These are phyloP conservation scores for Fusarium lateritium DNA, from an alignment of 2,329 filamentous ascomycete species.

Conservation along the genomic window DNA sequence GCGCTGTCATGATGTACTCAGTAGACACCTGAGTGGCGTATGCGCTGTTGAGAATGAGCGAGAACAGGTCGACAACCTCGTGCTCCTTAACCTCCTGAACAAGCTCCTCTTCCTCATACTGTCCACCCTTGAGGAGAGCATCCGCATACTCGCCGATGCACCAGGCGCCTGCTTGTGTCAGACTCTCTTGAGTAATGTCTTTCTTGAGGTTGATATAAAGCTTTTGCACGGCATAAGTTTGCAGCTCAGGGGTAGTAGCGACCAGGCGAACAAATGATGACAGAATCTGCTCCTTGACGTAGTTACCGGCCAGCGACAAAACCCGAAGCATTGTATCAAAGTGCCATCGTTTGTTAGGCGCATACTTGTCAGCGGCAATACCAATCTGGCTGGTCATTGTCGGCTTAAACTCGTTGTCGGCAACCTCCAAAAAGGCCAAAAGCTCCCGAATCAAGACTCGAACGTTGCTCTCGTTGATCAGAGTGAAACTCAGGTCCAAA, in stretches of 20 bases:
- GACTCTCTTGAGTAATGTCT: slow-evolving; percentile 96
- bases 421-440: slow-evolving; percentile 94
- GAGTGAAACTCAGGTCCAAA: slow-evolving; percentile 96
- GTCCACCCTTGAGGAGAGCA: slow-evolving; percentile 86
- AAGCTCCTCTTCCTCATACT: slow-evolving; percentile 94
- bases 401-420: slow-evolving; percentile 98
- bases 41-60: slow-evolving; percentile 91
- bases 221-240: slow-evolving; percentile 97
- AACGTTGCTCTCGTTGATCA: slow-evolving; percentile 98
- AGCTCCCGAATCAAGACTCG: slow-evolving; percentile 93
- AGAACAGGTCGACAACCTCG: slow-evolving; percentile 94
- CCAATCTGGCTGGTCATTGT: slow-evolving; percentile 99
- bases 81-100: slow-evolving; percentile 85
- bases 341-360: slow-evolving; percentile 98
- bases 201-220: slow-evolving; percentile 92
- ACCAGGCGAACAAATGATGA: slow-evolving; percentile 97
- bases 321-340: slow-evolving; percentile 98
- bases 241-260: slow-evolving; percentile 92
- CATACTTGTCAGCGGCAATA: slow-evolving; percentile 94
- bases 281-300: slow-evolving; percentile 97
- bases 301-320: slow-evolving; percentile 92
- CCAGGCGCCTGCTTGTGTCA: slow-evolving; percentile 95
- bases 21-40: slow-evolving; percentile 92
- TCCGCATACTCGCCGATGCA: slow-evolving; percentile 98
- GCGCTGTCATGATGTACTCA: slow-evolving; percentile 94